A percentile compares a stretch with the other conserved stretches of the same genome.
Conservation (phyloP, 495 filamentous ascomycete species). For the Podospora pseudocomata region DNA sequence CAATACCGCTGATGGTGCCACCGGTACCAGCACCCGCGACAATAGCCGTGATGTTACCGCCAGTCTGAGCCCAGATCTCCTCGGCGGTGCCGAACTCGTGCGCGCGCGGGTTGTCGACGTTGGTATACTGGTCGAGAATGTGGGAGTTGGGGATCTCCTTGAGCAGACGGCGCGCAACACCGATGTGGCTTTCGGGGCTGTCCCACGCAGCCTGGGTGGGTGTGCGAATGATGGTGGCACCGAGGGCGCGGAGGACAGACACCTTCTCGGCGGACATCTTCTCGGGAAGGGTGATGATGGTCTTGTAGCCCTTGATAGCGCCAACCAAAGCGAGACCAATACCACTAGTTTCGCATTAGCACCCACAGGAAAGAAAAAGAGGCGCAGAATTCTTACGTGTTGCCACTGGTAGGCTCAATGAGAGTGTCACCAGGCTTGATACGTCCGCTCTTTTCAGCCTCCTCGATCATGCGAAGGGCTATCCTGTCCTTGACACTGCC, state of each 20-base stretch:
- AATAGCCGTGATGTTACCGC: slow-evolving; percentile 77
- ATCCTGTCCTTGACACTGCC: slow-evolving; percentile 98
- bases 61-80: slow-evolving; percentile 91
- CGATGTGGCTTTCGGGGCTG: slow-evolving; percentile 92
- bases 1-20: slow-evolving; percentile 89
- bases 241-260: slow-evolving; percentile 83
- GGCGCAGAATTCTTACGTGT: slow-evolving; percentile 59
- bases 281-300: slow-evolving; percentile 96
- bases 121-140: slow-evolving; percentile 95
- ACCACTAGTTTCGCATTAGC: slow-evolving; percentile 52
- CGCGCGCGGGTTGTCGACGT: slow-evolving; percentile 84
- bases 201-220: slow-evolving; percentile 95
- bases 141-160: slow-evolving; percentile 96
- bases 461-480: slow-evolving; percentile 95
- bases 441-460: slow-evolving; percentile 82
- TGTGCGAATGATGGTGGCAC: slow-evolving; percentile 95
- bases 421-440: slow-evolving; percentile 97
- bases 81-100: slow-evolving; percentile 94
- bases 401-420: slow-evolving; percentile 97
- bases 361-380: slow-evolving; percentile 13
- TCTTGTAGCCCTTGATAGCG: slow-evolving; percentile 95
- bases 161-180: slow-evolving; percentile 81
- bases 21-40: slow-evolving; percentile 94
- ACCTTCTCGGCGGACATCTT: slow-evolving; percentile 99
- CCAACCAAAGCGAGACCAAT: slow-evolving; percentile 93